phyloP scores from a whole-genome alignment of 176 grass and related monocot species.

The Raddia guianensis region DNA sequence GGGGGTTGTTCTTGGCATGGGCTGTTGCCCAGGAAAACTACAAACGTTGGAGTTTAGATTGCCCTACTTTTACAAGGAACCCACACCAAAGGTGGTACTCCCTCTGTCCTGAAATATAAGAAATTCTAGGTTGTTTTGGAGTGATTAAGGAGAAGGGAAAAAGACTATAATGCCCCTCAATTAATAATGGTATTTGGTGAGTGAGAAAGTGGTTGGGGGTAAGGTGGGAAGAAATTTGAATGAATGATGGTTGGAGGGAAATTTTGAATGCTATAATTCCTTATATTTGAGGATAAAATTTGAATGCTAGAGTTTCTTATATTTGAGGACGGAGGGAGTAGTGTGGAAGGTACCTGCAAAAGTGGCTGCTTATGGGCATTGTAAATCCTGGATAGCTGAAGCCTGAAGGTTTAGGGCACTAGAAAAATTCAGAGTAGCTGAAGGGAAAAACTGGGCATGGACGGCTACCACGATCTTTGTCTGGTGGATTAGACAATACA shows the following conservation, averaged over 20 bases:
- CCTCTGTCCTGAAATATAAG: too few relatives aligned
- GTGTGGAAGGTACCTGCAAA: not conserved
- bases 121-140: too few relatives aligned
- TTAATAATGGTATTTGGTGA: too few relatives aligned
- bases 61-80: conserved; percentile 26
- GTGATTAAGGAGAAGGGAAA: too few relatives aligned
- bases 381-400: not conserved
- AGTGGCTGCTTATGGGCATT: not conserved
- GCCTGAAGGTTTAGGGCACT: not conserved
- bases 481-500: conserved; percentile 26
- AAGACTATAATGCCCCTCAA: too few relatives aligned
- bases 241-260: too few relatives aligned
- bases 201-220: too few relatives aligned
- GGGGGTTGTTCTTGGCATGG: not conserved
- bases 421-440: not conserved
- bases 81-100: not conserved
- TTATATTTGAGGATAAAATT: too few relatives aligned
- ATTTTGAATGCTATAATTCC: too few relatives aligned
- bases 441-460: not conserved
- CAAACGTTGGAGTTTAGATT: conserved; percentile 53
- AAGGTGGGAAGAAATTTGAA: too few relatives aligned
- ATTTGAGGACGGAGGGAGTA: not conserved
- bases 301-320: too few relatives aligned
- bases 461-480: conserved; percentile 12
- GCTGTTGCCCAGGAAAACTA: conserved; percentile 6